Conservation (phyloP, 148 eudicot species). For the Dysphania ambrosioides region DNA sequence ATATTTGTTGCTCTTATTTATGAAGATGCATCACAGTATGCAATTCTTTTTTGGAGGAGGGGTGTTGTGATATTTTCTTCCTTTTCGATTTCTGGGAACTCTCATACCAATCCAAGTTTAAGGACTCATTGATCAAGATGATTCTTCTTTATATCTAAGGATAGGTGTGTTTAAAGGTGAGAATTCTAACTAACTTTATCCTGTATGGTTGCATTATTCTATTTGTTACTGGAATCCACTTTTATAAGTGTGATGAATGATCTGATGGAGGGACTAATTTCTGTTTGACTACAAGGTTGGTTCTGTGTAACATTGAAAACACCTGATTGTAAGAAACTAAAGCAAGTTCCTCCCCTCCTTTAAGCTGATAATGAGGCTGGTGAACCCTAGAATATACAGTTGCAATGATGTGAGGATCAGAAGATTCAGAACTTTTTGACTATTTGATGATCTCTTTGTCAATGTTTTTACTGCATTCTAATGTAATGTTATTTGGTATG, state of each 20-base stretch:
- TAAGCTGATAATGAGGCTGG: too few relatives aligned
- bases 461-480: not conserved
- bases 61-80: not conserved
- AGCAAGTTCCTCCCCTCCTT: too few relatives aligned
- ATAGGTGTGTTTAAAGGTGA: too few relatives aligned
- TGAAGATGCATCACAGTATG: too few relatives aligned
- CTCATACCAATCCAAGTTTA: too few relatives aligned
- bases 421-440: not conserved
- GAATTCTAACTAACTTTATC: too few relatives aligned
- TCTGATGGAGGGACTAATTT: not conserved
- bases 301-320: not conserved
- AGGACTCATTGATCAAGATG: too few relatives aligned
- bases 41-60: not conserved
- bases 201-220: not conserved
- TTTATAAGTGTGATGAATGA: not conserved
- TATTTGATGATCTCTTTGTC: not conserved
- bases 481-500: not conserved
- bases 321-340: too few relatives aligned
- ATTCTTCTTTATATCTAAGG: not conserved
- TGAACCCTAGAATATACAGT: too few relatives aligned
- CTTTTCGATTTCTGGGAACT: not conserved
- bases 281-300: not conserved
- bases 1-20: too few relatives aligned
- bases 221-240: not conserved
- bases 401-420: not conserved